Evolutionary conservation across 208 protist genomes (phyloP), one percentile per base, ranked within the genome.

Genomic region (Trypanosomatidae sp.): DNA sequence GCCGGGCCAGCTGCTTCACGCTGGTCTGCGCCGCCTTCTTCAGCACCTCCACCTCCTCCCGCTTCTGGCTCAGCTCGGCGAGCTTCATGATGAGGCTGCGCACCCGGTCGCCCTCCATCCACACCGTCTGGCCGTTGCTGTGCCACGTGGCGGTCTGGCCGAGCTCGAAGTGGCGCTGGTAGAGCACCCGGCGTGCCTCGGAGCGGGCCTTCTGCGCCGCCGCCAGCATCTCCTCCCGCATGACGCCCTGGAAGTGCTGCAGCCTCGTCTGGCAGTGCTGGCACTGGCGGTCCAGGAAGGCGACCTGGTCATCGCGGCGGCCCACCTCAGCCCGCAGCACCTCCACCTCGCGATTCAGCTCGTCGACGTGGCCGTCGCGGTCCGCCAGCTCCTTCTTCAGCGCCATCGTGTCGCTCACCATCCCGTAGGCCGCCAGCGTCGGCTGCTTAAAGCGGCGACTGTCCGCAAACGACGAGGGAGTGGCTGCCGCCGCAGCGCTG

Each of bases 101-200:
- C 70, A 84, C 71, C 19, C 25, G 73, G 62, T 90, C 84, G 28
- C 90, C 90, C 71, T 94, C 87, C 44, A 94, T 80, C 90, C 90
- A 94, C 55, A 91, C 84, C 73, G 91, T 86, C 46, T 81, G 77
- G 9, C 83, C 81, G 58, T 79, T 89, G 55, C 71, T 73, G 43
- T 82, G 83, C 80, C 77, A 87, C 65, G 77, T 82, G 25, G 81
- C 81, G 30, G 89, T 83, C 46, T 94, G 90, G n/a, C 90, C 90
- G 30, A 94, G 83, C 71, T 94, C 90, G 66, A 91, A 94, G 72
- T 94, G 90, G 25, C 66, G 49, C 72, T 86, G 77, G 69, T 91
- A 83, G 3, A 89, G 82, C 17, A 84, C 62, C 7, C 90, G 82
- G 7, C 87, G 84, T 4, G 90, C 90, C 58, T 91, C 83, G 7